Evolutionary conservation across 495 filamentous ascomycete species (phyloP).

Genomic region (Cryomyces antarcticus): DNA sequence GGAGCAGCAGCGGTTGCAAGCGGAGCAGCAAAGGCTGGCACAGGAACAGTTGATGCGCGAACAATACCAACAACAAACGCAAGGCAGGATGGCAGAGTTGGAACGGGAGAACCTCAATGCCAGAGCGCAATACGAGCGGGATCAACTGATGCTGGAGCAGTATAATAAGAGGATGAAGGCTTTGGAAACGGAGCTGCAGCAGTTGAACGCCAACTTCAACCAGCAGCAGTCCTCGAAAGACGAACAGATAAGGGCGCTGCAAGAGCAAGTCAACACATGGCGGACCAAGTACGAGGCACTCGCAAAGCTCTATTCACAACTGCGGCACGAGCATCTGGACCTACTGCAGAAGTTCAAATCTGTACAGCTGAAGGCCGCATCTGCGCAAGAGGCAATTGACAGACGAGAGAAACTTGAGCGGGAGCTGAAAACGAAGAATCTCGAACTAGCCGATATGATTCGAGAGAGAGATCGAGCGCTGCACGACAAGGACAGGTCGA

Average conservation of each 20-base stretch:
- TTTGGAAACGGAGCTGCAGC: constrained; percentile 66
- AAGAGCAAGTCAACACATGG: constrained; percentile 95
- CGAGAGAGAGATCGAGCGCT: constrained; percentile 87
- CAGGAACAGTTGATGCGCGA: constrained; percentile 77
- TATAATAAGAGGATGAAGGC: constrained; percentile 89
- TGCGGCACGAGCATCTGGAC: constrained; percentile 88
- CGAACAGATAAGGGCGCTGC: constrained; percentile 77
- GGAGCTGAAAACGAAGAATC: constrained; percentile 96
- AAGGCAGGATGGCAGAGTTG: constrained; percentile 80
- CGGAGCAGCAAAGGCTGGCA: constrained; percentile 74
- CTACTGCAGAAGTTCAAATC: constrained; percentile 86
- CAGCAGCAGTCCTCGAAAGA: constrained; percentile 79
- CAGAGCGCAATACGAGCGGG: constrained; percentile 84
- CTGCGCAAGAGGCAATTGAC: constrained; percentile 92
- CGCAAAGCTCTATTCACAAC: constrained; percentile 89
- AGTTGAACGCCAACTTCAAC: constrained; percentile 62
- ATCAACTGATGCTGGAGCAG: constrained; percentile 90
- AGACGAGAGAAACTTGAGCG: constrained; percentile 83
- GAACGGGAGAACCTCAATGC: constrained; percentile 91
- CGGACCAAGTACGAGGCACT: constrained; percentile 88
- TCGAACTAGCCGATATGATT: constrained; percentile 97
- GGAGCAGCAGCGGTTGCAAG: constrained; percentile 73
- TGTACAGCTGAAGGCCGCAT: constrained; percentile 87
- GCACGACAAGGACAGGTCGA: constrained; percentile 71
- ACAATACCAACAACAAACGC: constrained; percentile 76